Conservation (phyloP, 225 moss, liverwort and hornwort species). For the Physcomitrium patens region DNA sequence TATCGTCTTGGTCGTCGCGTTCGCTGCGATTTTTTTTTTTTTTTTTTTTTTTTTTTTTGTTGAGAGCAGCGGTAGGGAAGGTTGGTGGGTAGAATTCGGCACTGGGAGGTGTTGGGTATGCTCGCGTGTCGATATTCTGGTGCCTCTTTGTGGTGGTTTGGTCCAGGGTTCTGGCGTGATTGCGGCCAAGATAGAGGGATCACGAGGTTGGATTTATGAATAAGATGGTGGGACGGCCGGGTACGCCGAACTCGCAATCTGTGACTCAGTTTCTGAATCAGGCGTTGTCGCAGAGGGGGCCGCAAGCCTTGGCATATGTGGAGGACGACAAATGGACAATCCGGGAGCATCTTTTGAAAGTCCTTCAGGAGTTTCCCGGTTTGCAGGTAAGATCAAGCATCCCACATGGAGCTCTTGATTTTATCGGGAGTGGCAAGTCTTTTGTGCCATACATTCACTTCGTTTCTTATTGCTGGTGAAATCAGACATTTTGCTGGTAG, state of each 20-base stretch:
- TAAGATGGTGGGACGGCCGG: conserved; percentile 62
- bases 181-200: conserved; percentile 23
- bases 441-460: not conserved
- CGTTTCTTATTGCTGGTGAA: not conserved
- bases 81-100: too few species aligned
- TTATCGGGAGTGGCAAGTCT: not conserved
- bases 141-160: conserved; percentile 1
- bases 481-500: not conserved
- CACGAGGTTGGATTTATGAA: conserved; percentile 38
- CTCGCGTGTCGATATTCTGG: not conserved
- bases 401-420: not conserved
- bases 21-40: too few species aligned
- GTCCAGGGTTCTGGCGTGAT: conserved; percentile 22
- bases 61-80: not conserved
- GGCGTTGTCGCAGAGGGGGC: conserved; percentile 92
- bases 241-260: conserved; percentile 70
- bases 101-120: not conserved
- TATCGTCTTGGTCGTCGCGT: too few species aligned
- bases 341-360: conserved; percentile 81
- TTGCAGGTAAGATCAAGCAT: conserved; percentile 65
- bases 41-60: too few species aligned
- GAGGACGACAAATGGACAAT: conserved; percentile 90
- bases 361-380: conserved; percentile 95
- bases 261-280: conserved; percentile 88
- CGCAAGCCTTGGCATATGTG: conserved; percentile 92